phyloP scores from a whole-genome alignment of 805 yeast species.

The Spathaspora girioi region DNA sequence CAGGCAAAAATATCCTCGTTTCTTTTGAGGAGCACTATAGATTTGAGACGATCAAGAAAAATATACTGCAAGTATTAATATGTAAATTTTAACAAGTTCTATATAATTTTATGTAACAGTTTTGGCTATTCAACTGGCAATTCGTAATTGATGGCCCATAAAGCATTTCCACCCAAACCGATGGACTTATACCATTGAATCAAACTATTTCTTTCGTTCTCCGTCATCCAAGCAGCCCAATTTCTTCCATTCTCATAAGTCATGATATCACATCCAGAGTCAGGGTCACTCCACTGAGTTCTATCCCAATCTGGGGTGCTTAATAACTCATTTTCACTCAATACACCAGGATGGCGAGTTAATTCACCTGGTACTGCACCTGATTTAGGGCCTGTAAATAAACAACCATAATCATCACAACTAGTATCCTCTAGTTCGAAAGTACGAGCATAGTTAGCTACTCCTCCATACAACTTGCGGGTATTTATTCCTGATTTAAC shows the following conservation, averaged over 20 bases:
- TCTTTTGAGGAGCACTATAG: no score
- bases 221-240: slow-evolving; percentile 16
- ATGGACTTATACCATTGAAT: slow-evolving; percentile 9
- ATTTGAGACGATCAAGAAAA: no score
- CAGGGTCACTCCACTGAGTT: slow-evolving; percentile 10
- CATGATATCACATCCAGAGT: slow-evolving; percentile 15
- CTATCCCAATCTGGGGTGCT: slow-evolving; percentile 8
- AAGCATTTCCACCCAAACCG: slow-evolving; percentile 15
- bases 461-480: slow-evolving; percentile 16
- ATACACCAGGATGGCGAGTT: slow-evolving; percentile 11
- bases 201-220: slow-evolving; percentile 7
- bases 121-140: slow-evolving; percentile 2
- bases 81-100: no score
- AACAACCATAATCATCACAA: slow-evolving; percentile 13
- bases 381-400: slow-evolving; percentile 10
- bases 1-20: no score
- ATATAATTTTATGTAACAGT: no score
- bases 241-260: slow-evolving; percentile 9
- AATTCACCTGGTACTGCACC: slow-evolving; percentile 9
- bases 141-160: slow-evolving; percentile 14
- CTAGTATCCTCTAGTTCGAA: slow-evolving; percentile 7
- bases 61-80: no score
- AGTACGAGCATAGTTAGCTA: slow-evolving; percentile 18
- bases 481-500: slow-evolving; percentile 16
- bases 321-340: slow-evolving; percentile 13